These are phyloP conservation scores for Psilocybe cubensis DNA, from an alignment of 768 basidiomycete genomes.

Conservation along the genomic window DNA sequence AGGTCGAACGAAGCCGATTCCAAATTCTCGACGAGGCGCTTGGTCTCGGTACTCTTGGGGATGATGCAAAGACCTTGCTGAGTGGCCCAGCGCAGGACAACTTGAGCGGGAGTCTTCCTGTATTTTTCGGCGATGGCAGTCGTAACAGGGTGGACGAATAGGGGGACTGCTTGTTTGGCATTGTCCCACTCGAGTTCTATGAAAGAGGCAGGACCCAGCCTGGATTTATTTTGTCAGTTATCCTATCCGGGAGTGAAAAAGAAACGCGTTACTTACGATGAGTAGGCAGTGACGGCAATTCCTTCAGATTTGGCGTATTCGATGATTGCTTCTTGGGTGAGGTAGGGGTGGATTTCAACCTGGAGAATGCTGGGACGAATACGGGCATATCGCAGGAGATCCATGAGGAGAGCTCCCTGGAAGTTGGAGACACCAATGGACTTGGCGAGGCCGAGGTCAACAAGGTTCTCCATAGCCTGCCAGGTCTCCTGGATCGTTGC, in stretches of 20 bases:
- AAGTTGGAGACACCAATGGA: conserved; percentile 85
- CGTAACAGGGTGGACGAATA: conserved; percentile 56
- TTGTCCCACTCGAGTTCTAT: conserved; percentile 69
- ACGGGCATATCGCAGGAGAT: conserved; percentile 80
- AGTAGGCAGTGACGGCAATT: conserved; percentile 69
- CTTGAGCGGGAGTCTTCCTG: conserved; percentile 65
- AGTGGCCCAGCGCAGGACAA: conserved; percentile 80
- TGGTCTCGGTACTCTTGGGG: conserved; percentile 63
- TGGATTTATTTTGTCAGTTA: not conserved
- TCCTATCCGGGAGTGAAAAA: not conserved
- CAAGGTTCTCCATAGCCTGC: conserved; percentile 79
- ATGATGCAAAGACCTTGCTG: conserved; percentile 76
- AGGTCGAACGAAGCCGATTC: conserved; percentile 47
- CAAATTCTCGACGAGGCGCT: conserved; percentile 56
- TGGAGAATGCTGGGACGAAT: conserved; percentile 73
- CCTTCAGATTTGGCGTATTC: conserved; percentile 56
- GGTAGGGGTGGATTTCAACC: conserved; percentile 73
- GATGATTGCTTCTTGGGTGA: conserved; percentile 61
- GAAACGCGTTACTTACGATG: conserved; percentile 38
- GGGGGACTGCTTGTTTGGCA: conserved; percentile 50
- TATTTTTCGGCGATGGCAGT: conserved; percentile 49
- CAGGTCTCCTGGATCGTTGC: conserved; percentile 84
- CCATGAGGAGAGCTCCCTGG: conserved; percentile 70
- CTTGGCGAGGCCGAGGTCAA: conserved; percentile 68
- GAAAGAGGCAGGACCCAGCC: conserved; percentile 43